Percentiles rank a stretch among this genome's conserved stretches.
These are phyloP conservation scores for Trypanosoma congolense DNA, from an alignment of 208 protist genomes.

Conservation along the genomic window DNA sequence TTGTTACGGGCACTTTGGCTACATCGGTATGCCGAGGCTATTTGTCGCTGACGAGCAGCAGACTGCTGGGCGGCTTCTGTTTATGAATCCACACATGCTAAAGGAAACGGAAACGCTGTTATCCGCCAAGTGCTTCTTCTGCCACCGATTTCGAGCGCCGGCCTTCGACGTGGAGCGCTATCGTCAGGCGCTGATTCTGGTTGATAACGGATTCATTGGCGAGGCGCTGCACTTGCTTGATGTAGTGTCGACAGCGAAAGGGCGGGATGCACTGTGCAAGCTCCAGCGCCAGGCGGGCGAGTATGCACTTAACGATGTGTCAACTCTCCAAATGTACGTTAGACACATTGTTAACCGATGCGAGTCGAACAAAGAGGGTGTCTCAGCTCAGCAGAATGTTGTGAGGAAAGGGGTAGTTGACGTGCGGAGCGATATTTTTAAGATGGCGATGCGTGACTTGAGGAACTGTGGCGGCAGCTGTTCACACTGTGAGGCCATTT, in stretches of 20 bases:
- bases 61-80: slow-evolving; percentile 37
- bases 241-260: slow-evolving; percentile 51
- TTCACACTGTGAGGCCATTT: slow-evolving; percentile 70
- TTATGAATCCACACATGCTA: slow-evolving; percentile 80
- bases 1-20: slow-evolving; percentile 86
- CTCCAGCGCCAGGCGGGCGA: slow-evolving; percentile 58
- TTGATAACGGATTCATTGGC: slow-evolving; percentile 64
- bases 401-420: slow-evolving; percentile 41
- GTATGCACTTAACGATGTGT: slow-evolving; percentile 60
- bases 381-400: not conserved
- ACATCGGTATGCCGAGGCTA: slow-evolving; percentile 74
- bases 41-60: slow-evolving; percentile 46
- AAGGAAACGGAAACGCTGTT: slow-evolving; percentile 74
- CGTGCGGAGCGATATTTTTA: slow-evolving; percentile 68
- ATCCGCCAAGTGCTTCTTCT: slow-evolving; percentile 86
- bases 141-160: slow-evolving; percentile 68
- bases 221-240: slow-evolving; percentile 81
- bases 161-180: slow-evolving; percentile 83
- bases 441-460: slow-evolving; percentile 61
- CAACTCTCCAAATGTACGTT: slow-evolving; percentile 52
- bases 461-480: slow-evolving; percentile 57
- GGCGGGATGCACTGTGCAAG: slow-evolving; percentile 42
- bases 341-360: slow-evolving; percentile 39
- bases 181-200: slow-evolving; percentile 62
- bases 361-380: slow-evolving; percentile 1